Evolutionary conservation across 768 basidiomycete genomes (phyloP), one percentile per base, ranked within the genome.

Genomic region (Lactifluus piperatus): DNA sequence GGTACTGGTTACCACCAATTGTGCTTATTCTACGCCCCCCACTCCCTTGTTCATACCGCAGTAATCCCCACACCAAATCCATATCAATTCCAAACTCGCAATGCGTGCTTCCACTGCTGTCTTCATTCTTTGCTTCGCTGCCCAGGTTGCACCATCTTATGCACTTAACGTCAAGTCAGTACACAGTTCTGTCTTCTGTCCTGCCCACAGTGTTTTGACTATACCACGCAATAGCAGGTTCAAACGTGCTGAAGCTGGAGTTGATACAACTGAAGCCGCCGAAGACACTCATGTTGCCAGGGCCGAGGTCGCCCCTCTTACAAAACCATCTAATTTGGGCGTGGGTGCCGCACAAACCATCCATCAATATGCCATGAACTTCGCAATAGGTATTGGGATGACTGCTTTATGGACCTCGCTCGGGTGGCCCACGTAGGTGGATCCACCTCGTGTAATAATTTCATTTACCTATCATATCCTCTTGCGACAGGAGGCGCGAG

Each of bases 1-100:
- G 51, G 57, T 58, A 32, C 57, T 45, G 56, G 56, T 45, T 57
- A 57, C 49, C 49, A 26, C 45, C 30, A 16, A 29, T 37, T 20
- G 16, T 26, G 18, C 13, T 11, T 18, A 18, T 51, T 26, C 26
- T 45, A 36, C 30, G 32, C 24, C 24, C 13, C 26, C 32, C n/a
- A 8, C n/a, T 29, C 13, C 16, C 20, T 44, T 53, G 9, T 13
- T 29, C 13, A 43, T 11, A 5, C 18, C 36, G 9, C 5, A 43
- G 27, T 8, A 36, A 29, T 43, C 5, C 22, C 2, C 18, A 37
- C 37, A n/a, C 39, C 29, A 30, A 44, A 44, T 22, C 39, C 46
- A 24, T 32, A 24, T 5, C 24, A 50, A 43, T 7, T 11, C 18
- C 22, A 37, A 18, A 9, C 13, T 29, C 2, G 26, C 36, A 26